Evolutionary conservation across 139 green algal species (phyloP), one percentile per base, ranked within the genome.

Genomic region (Zygnema cylindricum): DNA sequence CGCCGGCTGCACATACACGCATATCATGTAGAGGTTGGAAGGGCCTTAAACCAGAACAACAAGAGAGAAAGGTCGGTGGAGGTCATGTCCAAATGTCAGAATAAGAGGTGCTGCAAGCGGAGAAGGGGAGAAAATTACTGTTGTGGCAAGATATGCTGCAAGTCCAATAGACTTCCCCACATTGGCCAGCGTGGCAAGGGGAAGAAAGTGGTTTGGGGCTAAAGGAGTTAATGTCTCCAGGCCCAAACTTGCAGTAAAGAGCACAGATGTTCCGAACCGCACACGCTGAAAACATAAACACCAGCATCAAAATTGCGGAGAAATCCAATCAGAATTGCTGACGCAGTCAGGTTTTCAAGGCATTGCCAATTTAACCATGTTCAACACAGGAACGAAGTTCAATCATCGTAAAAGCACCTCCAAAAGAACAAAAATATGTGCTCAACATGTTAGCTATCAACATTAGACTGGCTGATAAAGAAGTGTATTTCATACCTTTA

Each of bases 141-240:
- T 93, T 30, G 95, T 98, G 82, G 95, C 92, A 57, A 98, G 94
- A 90, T 96, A 96, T 1, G 96, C 96, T n/a, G 95, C 95, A 38
- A 98, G 93, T 11, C 94, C 95, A 32, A 98, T 94, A 43, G 87
- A 94, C 82, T 97, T 97, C 79, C 96, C 97, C 0, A 98, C 92
- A 90, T 98, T 99, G 73, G 95, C 95, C 1, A 98, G 33, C 1
- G 93, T 94, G 36, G 96, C 95, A 33, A 98, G 89, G 49, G 93
- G 76, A 82, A 98, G 87, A 85, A 98, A 98, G 82, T 96, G 90
- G 42, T 93, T 88, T 11, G 96, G 96, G 42, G 95, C 95, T 42
- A 96, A 93, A 35, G 96, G 97, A 0, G 96, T 97, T 21, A 97
- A 69, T 89, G 96, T 98, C 90, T 98, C 97, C 86, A 97, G 77